phyloP scores from a whole-genome alignment of 1,284 basidiomycete genomes.

The Cryptococcus sp. region DNA sequence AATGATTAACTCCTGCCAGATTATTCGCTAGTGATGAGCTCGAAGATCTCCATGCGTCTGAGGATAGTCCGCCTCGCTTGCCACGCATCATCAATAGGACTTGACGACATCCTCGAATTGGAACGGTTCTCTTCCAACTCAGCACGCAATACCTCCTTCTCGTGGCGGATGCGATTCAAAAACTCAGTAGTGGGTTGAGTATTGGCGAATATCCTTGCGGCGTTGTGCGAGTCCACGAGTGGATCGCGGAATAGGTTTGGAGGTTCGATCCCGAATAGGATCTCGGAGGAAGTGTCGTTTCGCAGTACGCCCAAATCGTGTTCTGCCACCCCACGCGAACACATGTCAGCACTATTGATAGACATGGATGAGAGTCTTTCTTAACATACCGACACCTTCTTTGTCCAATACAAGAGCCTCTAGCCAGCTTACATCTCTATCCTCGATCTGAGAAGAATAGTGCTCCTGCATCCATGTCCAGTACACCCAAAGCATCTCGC shows the following conservation, averaged over 20 bases:
- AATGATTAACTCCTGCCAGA: too few relatives aligned
- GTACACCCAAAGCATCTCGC: slow-evolving; percentile 32
- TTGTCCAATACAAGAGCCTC: slow-evolving; percentile 14
- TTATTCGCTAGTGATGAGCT: too few relatives aligned
- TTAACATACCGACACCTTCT: slow-evolving; percentile 24
- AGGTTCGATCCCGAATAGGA: slow-evolving; percentile 49
- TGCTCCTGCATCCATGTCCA: slow-evolving; percentile 32
- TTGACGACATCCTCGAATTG: slow-evolving; percentile 1
- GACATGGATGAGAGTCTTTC: neutral
- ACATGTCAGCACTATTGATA: neutral
- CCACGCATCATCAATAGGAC: slow-evolving; percentile 29
- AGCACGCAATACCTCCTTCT: neutral
- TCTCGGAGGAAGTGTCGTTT: slow-evolving; percentile 9
- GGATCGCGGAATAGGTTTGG: slow-evolving; percentile 49
- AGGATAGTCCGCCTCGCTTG: slow-evolving; percentile 16
- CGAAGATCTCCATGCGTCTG: slow-evolving; percentile 9
- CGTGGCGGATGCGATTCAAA: neutral
- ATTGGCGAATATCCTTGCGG: slow-evolving; percentile 18
- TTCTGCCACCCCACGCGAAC: slow-evolving; percentile 3
- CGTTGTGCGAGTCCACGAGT: slow-evolving; percentile 28
- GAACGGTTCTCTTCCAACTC: neutral
- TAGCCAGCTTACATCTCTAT: slow-evolving; percentile 27
- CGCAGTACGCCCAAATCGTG: slow-evolving; percentile 13
- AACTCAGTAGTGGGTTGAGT: neutral
- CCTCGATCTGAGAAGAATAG: neutral